Evolutionary conservation across 1,284 basidiomycete genomes (phyloP).

Genomic region (Irpex sp.): DNA sequence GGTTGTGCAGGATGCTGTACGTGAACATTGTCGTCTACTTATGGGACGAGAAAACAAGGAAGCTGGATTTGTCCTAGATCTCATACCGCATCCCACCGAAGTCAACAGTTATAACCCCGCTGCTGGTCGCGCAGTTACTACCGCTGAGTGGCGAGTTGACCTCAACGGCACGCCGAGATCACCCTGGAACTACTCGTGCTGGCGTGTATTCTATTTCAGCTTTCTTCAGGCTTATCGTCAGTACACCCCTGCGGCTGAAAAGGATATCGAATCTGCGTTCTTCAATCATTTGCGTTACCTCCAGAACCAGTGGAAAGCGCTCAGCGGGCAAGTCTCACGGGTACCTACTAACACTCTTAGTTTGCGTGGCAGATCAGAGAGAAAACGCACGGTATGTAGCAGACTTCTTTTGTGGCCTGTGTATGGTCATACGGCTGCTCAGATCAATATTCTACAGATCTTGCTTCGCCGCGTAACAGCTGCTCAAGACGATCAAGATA

Average conservation of each 20-base stretch:
- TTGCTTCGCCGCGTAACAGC: not conserved
- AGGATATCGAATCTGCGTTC: not conserved
- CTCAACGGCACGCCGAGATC: not conserved
- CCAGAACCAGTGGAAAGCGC: not conserved
- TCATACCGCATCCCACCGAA: not conserved
- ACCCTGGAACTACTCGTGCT: not conserved
- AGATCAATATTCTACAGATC: not conserved
- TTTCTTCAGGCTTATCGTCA: not conserved
- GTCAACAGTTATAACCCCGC: not conserved
- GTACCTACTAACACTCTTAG: too few relatives aligned
- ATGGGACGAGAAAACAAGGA: not conserved
- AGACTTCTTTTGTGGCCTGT: not conserved
- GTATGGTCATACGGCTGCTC: not conserved
- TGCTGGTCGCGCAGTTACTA: not conserved
- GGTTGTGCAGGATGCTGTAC: not conserved
- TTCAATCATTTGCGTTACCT: not conserved
- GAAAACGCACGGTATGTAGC: not conserved
- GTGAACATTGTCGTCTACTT: not conserved
- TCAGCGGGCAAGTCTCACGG: not conserved
- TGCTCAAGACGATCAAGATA: not conserved
- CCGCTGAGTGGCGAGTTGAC: not conserved
- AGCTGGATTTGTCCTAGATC: not conserved
- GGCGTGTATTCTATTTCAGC: not conserved
- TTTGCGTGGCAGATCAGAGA: not conserved
- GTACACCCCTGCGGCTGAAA: not conserved